Evolutionary conservation across 768 basidiomycete species (phyloP).

Genomic region (Xanthoconium purpureum): DNA sequence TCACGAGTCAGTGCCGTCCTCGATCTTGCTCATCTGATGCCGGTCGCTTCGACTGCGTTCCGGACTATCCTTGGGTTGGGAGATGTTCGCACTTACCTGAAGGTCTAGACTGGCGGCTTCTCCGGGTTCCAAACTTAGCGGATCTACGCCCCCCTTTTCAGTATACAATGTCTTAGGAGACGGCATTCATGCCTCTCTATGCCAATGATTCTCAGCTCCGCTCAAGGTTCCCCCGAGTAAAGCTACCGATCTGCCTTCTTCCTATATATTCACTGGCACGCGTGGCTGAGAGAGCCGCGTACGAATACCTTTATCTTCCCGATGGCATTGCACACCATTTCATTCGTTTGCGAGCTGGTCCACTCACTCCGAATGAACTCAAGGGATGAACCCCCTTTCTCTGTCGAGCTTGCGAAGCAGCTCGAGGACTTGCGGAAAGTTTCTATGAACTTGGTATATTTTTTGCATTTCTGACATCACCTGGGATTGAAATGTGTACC

Average conservation of each 20-base stretch:
- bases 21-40: not conserved
- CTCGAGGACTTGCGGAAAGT: conserved; percentile 22
- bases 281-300: not conserved
- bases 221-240: not conserved
- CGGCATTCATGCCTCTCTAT: not conserved
- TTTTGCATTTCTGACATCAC: not conserved
- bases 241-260: not conserved
- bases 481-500: not conserved
- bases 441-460: conserved; percentile 20
- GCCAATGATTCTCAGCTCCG: not conserved
- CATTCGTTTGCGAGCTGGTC: not conserved
- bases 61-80: not conserved
- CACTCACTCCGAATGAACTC: not conserved
- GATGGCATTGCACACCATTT: conserved; percentile 9
- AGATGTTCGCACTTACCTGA: not conserved
- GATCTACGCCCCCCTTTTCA: not conserved
- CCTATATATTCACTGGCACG: conserved; percentile 15
- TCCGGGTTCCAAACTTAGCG: not conserved
- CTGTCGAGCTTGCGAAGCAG: conserved; percentile 18
- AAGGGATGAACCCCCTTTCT: conserved; percentile 1
- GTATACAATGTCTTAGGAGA: not conserved
- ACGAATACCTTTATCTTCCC: not conserved
- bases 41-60: not conserved
- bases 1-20: not conserved
- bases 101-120: conserved; percentile 11